Evolutionary conservation across 2,329 filamentous ascomycete genomes (phyloP), one percentile per base, ranked within the genome.

Genomic region (Colletotrichum magnum): DNA sequence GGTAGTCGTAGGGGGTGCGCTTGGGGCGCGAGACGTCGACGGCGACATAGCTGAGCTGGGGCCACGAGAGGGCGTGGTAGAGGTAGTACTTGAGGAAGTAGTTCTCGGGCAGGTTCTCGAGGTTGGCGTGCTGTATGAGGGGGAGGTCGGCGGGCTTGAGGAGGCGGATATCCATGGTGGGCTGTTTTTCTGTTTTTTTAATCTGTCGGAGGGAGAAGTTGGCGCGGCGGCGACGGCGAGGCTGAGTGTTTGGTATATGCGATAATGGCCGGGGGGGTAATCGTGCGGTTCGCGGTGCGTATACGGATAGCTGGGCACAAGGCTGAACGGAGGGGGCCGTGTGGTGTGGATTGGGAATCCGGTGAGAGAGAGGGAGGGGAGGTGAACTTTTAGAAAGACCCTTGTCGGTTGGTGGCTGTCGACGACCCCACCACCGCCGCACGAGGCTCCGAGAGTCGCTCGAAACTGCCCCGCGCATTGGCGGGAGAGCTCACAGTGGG

Each of bases 51-150:
- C 92, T 95, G 73, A 99, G 90, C 84, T 98, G 95, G 53, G 96
- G 96, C 96, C 96, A 99, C 75, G 94, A 97, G 74, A 98, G 90
- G 16, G 95, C 95, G 83, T 99, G 96, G 89, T 99, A 99, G 78
- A 99, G 91, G 86, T 99, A 99, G 88, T 99, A 99, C 88, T 99
- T 99, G 84, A 97, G 93, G 82, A 98, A 98, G 89, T 99, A 99
- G 87, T 99, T 99, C 83, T 99, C 96, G 73, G 96, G 96, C 62
- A 99, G 89, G 86, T 99, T 99, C 81, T 97, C 97, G 80, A 99
- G 95, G 86, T 99, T 98, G 79, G 95, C 95, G 82, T 97, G 94
- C 85, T 99, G 96, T 79, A 99, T 94, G 79, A 96, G 91, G 74
- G 94, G 94, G 73, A 97, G 93, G 83, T 97, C 94, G 72, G 90